A percentile compares a stretch with the other conserved stretches of the same genome.
Evolutionary conservation across 129 eudicot genomes (phyloP).

Genomic region (Centaurea solstitialis): DNA sequence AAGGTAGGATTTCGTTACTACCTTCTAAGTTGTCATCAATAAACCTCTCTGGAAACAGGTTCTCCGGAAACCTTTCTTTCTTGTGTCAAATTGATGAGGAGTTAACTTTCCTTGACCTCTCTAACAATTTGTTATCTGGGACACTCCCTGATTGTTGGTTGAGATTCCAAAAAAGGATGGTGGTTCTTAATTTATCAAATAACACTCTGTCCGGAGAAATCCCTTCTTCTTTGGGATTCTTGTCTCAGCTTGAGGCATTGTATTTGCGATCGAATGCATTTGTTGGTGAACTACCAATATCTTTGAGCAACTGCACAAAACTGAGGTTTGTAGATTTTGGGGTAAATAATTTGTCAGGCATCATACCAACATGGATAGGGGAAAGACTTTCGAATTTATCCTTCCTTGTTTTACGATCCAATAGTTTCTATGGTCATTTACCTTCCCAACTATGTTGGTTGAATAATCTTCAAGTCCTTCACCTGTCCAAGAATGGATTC

Average conservation of each 20-base stretch:
- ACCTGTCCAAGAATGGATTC: conserved; percentile 14
- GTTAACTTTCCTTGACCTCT: conserved; percentile 13
- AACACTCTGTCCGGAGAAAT: conserved; percentile 20
- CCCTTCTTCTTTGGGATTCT: not conserved
- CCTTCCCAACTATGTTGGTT: conserved; percentile 23
- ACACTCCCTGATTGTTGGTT: conserved; percentile 23
- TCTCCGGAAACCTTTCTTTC: conserved; percentile 19
- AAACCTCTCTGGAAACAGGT: conserved; percentile 22
- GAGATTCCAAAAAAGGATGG: not conserved
- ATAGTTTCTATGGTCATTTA: conserved; percentile 19
- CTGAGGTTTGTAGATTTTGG: conserved; percentile 22
- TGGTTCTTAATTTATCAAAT: conserved; percentile 20
- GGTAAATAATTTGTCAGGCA: conserved; percentile 23
- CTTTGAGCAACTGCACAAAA: not conserved
- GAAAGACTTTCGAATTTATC: not conserved
- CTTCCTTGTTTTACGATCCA: conserved; percentile 7
- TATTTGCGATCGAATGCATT: conserved; percentile 9
- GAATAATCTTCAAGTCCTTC: conserved; percentile 8
- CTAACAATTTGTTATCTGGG: conserved; percentile 17
- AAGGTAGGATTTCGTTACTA: not conserved
- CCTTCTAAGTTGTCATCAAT: not conserved
- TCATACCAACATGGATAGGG: conserved; percentile 33
- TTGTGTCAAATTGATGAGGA: not conserved
- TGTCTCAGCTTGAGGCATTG: not conserved
- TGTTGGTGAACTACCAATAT: conserved; percentile 15